phyloP scores from a whole-genome alignment of 352 stramenopile genomes.

The Globisporangium okanoganense region DNA sequence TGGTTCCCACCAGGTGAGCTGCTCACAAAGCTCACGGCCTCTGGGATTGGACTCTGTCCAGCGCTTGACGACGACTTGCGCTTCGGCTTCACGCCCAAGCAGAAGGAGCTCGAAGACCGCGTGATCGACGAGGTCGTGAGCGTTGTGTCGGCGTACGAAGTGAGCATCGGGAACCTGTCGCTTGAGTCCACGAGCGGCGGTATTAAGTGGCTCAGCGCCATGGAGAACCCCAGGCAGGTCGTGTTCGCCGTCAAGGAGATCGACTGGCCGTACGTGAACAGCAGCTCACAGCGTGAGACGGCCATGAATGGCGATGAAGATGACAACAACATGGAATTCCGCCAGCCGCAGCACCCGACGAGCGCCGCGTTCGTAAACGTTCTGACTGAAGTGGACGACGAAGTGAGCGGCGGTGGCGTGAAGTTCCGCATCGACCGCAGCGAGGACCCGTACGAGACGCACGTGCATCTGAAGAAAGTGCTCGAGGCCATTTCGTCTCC shows the following conservation, averaged over 20 bases:
- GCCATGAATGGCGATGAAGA: constrained; percentile 17
- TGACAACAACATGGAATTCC: not conserved
- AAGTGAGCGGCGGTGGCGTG: constrained; percentile 51
- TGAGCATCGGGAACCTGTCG: constrained; percentile 39
- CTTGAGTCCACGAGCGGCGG: constrained; percentile 19
- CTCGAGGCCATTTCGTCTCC: constrained; percentile 63
- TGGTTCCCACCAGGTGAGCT: constrained; percentile 53
- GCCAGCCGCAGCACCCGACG: constrained; percentile 20
- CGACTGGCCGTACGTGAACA: constrained; percentile 65
- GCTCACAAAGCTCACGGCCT: constrained; percentile 43
- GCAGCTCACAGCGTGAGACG: constrained; percentile 5
- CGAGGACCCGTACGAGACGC: constrained; percentile 57
- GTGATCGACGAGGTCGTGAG: constrained; percentile 68
- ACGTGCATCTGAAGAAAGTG: constrained; percentile 61
- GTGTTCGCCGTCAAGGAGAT: constrained; percentile 78
- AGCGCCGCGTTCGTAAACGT: constrained; percentile 51
- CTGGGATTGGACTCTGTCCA: constrained; percentile 64
- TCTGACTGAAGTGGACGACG: constrained; percentile 62
- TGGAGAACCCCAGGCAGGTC: constrained; percentile 50
- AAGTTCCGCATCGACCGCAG: constrained; percentile 70
- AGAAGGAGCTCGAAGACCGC: constrained; percentile 63
- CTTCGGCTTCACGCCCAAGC: constrained; percentile 43
- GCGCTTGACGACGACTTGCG: constrained; percentile 28
- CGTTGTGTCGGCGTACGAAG: constrained; percentile 58
- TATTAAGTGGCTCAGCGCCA: constrained; percentile 25